A percentile compares a stretch with the other conserved stretches of the same genome.
These are phyloP conservation scores for Quercus bicolor DNA, from an alignment of 306 rosid genomes.

Conservation along the genomic window DNA sequence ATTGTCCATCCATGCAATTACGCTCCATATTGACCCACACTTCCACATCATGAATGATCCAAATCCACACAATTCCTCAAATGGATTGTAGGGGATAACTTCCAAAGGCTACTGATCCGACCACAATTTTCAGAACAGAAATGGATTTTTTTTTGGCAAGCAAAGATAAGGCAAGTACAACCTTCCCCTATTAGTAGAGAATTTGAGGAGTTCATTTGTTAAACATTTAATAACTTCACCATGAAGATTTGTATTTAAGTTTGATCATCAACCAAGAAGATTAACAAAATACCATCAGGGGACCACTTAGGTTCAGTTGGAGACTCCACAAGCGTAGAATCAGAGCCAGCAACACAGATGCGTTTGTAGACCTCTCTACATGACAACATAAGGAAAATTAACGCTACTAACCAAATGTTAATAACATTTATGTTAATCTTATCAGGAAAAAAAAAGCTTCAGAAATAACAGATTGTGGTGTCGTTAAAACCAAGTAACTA, in stretches of 20 bases:
- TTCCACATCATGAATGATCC: neutral
- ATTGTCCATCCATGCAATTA: neutral
- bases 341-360: conserved; percentile 65
- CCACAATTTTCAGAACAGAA: neutral
- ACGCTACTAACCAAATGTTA: conserved; percentile 19
- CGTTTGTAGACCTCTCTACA: conserved; percentile 66
- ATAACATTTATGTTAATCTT: neutral
- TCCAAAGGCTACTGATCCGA: neutral
- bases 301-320: conserved; percentile 99
- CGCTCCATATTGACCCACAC: neutral
- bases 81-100: neutral
- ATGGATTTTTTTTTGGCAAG: neutral
- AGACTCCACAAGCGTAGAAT: conserved; percentile 70
- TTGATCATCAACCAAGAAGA: neutral
- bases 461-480: neutral
- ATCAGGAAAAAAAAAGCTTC: neutral
- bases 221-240: neutral
- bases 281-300: conserved; percentile 45
- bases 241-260: neutral
- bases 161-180: neutral
- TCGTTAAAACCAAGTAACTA: neutral
- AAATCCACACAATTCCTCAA: neutral
- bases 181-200: neutral
- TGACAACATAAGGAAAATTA: conserved; percentile 12
- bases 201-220: neutral